A percentile compares a stretch with the other conserved stretches of the same genome.
Evolutionary conservation across 768 basidiomycete genomes (phyloP).

Genomic region (Termitomyces sp.): DNA sequence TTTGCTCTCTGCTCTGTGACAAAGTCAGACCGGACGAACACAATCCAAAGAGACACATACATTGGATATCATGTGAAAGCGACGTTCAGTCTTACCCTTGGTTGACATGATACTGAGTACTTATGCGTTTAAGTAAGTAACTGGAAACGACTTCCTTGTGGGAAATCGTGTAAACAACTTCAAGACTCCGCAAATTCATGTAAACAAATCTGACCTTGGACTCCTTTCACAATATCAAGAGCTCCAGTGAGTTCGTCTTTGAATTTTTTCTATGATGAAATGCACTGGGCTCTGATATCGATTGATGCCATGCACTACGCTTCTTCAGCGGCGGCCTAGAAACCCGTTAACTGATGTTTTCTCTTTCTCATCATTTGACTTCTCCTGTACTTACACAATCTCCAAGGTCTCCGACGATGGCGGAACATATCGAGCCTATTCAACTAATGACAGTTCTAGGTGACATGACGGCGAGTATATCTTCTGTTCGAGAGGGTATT

Average conservation of each 20-base stretch:
- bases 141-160: no score
- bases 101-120: not conserved
- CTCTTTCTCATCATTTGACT: not conserved
- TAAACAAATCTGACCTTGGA: not conserved
- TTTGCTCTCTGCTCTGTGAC: not conserved
- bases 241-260: slow-evolving; percentile 1
- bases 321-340: slow-evolving; percentile 26
- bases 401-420: slow-evolving; percentile 5
- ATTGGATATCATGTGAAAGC: slow-evolving; percentile 18
- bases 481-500: slow-evolving; percentile 52
- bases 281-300: slow-evolving; percentile 53
- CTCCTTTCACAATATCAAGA: not conserved
- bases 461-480: slow-evolving; percentile 58
- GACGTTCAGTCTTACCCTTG: slow-evolving; percentile 11
- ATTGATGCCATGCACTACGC: slow-evolving; percentile 25
- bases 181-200: not conserved
- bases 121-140: not conserved
- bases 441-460: slow-evolving; percentile 24
- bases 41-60: slow-evolving; percentile 2
- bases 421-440: not conserved
- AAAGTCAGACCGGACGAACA: not conserved
- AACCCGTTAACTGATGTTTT: slow-evolving; percentile 19
- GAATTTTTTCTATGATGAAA: slow-evolving; percentile 34
- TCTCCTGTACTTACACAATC: not conserved
- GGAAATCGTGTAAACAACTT: not conserved